Conservation (phyloP, 441 rosid species). For the Brassica hybrid region DNA sequence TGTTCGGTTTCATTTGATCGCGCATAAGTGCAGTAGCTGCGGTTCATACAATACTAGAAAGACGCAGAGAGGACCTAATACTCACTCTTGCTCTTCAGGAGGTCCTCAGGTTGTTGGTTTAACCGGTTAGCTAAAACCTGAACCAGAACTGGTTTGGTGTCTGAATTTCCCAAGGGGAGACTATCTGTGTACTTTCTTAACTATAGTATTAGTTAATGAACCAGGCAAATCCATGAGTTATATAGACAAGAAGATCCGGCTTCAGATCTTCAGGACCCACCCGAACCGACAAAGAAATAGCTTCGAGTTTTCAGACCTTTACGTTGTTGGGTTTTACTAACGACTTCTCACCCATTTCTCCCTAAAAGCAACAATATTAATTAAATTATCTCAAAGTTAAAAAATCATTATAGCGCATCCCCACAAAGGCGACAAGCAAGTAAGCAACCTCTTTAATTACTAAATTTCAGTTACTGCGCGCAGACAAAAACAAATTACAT, state of each 20-base stretch:
- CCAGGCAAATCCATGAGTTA: no score
- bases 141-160: conserved; percentile 21
- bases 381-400: conserved; percentile 9
- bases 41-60: conserved; percentile 82
- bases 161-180: not conserved
- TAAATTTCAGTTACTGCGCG: not conserved
- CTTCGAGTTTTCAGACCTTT: conserved; percentile 26
- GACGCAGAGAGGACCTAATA: conserved; percentile 53
- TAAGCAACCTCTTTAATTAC: not conserved
- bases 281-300: conserved; percentile 30
- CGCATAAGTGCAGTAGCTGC: conserved; percentile 73
- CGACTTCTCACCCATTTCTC: conserved; percentile 27
- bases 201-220: no score
- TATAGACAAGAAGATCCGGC: conserved; percentile 28
- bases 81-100: conserved; percentile 54
- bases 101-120: conserved; percentile 55
- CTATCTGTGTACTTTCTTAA: not conserved
- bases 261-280: conserved; percentile 39
- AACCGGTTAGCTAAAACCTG: not conserved
- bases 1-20: conserved; percentile 69
- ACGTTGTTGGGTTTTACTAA: conserved; percentile 29
- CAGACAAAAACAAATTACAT: conserved; percentile 10
- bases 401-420: conserved; percentile 9
- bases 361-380: not conserved
- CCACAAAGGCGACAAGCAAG: not conserved